These are phyloP conservation scores for Dunaliella primolecta DNA, from an alignment of 139 green algal genomes.

Conservation along the genomic window DNA sequence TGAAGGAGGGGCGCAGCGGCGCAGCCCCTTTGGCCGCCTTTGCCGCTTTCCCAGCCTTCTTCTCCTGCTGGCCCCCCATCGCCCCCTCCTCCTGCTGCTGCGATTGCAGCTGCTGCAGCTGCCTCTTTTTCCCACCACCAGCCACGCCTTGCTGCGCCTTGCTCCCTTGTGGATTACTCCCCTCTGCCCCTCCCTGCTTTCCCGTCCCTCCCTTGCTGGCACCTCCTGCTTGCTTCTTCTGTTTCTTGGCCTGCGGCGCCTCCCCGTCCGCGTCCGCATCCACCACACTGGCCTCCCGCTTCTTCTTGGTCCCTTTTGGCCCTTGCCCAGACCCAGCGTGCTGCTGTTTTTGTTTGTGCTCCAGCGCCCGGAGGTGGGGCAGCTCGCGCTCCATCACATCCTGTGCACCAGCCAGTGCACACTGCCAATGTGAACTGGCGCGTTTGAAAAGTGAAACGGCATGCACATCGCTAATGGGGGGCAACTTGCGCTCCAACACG, in stretches of 20 bases:
- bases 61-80: no score
- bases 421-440: no score
- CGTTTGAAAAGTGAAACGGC: no score
- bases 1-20: background rate
- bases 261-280: background rate
- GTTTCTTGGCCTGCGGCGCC: background rate
- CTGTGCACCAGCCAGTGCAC: background rate
- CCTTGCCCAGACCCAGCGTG: no score
- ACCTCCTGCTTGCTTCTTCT: background rate
- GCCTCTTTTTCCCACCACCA: background rate
- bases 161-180: background rate
- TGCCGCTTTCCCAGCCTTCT: background rate
- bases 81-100: no score
- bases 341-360: background rate
- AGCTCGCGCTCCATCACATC: background rate
- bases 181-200: background rate
- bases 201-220: background rate
- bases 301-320: background rate
- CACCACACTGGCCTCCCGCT: background rate
- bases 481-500: background rate
- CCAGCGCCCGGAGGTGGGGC: background rate
- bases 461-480: background rate
- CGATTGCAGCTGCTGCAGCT: background rate
- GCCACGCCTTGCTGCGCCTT: background rate
- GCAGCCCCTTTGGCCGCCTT: background rate